Evolutionary conservation across 345 rosid species (phyloP).

Genomic region (Gossypium ekmanianum): DNA sequence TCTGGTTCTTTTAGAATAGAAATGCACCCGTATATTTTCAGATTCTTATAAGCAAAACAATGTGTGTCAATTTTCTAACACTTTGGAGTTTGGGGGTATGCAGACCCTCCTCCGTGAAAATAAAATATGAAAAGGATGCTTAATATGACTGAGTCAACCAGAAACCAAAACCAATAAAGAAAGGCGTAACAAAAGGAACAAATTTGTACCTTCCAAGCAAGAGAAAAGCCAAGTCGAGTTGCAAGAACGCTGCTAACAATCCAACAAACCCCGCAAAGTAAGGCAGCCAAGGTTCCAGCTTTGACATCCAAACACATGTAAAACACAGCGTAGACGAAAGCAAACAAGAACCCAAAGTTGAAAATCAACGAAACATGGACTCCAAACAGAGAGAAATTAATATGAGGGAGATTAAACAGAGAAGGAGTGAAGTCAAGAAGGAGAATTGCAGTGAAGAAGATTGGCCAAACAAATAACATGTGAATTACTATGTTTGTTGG

Average conservation of each 20-base stretch:
- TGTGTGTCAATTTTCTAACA: not conserved
- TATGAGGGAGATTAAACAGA: constrained; percentile 31
- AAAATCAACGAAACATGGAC: constrained; percentile 28
- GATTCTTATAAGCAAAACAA: not conserved
- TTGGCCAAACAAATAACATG: constrained; percentile 61
- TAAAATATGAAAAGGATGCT: not conserved
- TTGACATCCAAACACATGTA: constrained; percentile 47
- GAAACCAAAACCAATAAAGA: not conserved
- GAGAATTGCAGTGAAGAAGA: constrained; percentile 48
- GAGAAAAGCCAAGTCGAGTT: constrained; percentile 41
- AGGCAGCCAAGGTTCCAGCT: constrained; percentile 59
- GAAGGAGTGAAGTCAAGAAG: constrained; percentile 53
- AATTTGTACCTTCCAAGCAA: constrained; percentile 50
- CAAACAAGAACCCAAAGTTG: constrained; percentile 47
- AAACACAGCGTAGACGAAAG: constrained; percentile 40
- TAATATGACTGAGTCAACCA: not conserved
- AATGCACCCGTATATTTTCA: not conserved
- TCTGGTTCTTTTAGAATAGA: not conserved
- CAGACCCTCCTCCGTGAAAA: not conserved
- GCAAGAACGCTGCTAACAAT: constrained; percentile 39
- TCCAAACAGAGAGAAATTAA: constrained; percentile 35
- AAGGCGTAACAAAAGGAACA: not conserved
- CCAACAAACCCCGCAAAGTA: constrained; percentile 49
- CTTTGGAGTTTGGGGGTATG: not conserved
- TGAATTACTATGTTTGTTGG: constrained; percentile 44